phyloP scores from a whole-genome alignment of 352 stramenopile genomes.

The Blastocystis sp. region DNA sequence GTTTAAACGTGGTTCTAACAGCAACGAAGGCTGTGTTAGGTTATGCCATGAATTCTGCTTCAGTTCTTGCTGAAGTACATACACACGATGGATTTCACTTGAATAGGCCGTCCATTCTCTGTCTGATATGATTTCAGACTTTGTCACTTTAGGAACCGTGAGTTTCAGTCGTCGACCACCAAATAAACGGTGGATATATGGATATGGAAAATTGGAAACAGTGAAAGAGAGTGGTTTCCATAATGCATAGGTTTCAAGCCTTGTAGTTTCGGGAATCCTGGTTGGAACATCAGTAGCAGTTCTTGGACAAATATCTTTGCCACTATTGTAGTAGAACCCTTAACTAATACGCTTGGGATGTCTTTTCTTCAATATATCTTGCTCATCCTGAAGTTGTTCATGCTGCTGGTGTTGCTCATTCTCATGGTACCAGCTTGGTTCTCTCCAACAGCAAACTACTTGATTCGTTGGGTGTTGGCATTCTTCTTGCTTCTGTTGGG shows the following conservation, averaged over 20 bases:
- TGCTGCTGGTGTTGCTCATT: not conserved
- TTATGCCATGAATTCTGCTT: slow-evolving; percentile 40
- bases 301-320: slow-evolving; percentile 48
- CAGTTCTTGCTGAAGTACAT: slow-evolving; percentile 47
- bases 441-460: slow-evolving; percentile 19
- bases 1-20: slow-evolving; percentile 52
- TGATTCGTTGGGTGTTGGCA: slow-evolving; percentile 17
- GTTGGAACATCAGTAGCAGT: slow-evolving; percentile 37
- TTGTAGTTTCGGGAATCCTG: slow-evolving; percentile 44
- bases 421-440: not conserved
- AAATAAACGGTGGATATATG: slow-evolving; percentile 60
- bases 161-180: slow-evolving; percentile 42
- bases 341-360: slow-evolving; percentile 35
- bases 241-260: slow-evolving; percentile 35
- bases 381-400: slow-evolving; percentile 10
- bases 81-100: not conserved
- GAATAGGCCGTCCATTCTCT: slow-evolving; percentile 46
- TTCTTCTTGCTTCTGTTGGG: slow-evolving; percentile 15
- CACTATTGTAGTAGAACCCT: not conserved
- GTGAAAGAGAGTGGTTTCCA: not conserved
- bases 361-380: slow-evolving; percentile 33
- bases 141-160: slow-evolving; percentile 59
- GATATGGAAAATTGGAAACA: slow-evolving; percentile 57
- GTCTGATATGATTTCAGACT: slow-evolving; percentile 59
- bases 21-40: slow-evolving; percentile 46